These are phyloP conservation scores for Phytophthora sojae DNA, from an alignment of 352 stramenopile genomes.

Conservation along the genomic window DNA sequence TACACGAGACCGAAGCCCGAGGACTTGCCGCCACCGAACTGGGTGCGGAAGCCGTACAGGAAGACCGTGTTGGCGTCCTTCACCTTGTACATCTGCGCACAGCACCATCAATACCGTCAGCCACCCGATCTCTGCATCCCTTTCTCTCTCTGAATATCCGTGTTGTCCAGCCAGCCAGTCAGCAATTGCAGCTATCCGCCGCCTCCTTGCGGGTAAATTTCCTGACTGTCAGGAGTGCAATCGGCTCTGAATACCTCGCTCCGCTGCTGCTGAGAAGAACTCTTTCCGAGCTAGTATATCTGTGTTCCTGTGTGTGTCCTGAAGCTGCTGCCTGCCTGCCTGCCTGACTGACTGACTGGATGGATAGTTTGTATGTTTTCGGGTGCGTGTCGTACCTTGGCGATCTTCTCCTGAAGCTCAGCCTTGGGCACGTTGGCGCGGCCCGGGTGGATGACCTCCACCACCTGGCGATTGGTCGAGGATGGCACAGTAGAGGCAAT, in stretches of 20 bases:
- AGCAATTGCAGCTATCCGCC: slow-evolving; percentile 7
- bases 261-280: background rate
- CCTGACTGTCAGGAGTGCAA: background rate
- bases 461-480: slow-evolving; percentile 67
- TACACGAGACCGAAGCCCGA: slow-evolving; percentile 99
- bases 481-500: background rate
- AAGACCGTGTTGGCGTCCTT: slow-evolving; percentile 96
- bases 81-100: slow-evolving; percentile 94
- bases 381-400: slow-evolving; percentile 82
- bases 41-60: slow-evolving; percentile 97
- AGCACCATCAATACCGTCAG: slow-evolving; percentile 23
- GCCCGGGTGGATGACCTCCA: slow-evolving; percentile 99
- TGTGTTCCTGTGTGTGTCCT: slow-evolving; percentile 14
- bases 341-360: background rate
- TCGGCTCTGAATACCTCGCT: slow-evolving; percentile 9
- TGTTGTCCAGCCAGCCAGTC: slow-evolving; percentile 20
- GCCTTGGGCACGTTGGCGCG: slow-evolving; percentile 97
- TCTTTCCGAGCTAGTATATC: background rate
- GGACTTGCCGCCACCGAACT: slow-evolving; percentile 98
- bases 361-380: background rate
- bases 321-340: background rate
- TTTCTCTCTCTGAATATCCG: background rate
- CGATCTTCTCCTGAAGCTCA: slow-evolving; percentile 98
- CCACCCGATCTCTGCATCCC: background rate
- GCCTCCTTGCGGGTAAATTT: background rate